These are phyloP conservation scores for Sungouiozyma intestinalis DNA, from an alignment of 805 yeast species.

Conservation along the genomic window DNA sequence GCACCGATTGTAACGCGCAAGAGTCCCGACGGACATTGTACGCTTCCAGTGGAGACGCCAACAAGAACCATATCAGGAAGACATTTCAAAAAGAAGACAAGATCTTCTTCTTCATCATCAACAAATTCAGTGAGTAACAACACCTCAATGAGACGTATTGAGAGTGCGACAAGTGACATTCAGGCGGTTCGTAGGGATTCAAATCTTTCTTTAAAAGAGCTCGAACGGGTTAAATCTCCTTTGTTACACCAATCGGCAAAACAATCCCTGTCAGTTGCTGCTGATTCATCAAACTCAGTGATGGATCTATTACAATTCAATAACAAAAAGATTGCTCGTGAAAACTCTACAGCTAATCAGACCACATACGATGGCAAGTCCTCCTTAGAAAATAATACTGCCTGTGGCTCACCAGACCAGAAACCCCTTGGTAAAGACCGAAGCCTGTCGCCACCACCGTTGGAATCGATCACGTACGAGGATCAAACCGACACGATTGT, in stretches of 20 bases:
- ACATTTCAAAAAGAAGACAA: conserved; percentile 6
- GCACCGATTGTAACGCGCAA: conserved; percentile 17
- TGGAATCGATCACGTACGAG: conserved; percentile 9
- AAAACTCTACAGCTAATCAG: conserved; percentile 3
- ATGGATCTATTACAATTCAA: conserved; percentile 26
- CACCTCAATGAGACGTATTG: not conserved
- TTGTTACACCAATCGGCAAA: conserved; percentile 15
- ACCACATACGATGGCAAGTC: not conserved
- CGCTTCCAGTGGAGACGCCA: conserved; percentile 4
- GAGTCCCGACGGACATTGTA: conserved; percentile 1
- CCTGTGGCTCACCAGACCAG: not conserved
- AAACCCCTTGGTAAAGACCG: not conserved
- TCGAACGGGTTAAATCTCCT: conserved; percentile 10
- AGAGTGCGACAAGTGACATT: not conserved
- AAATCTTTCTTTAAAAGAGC: conserved; percentile 12
- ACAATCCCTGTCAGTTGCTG: conserved; percentile 19
- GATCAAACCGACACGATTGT: conserved; percentile 22
- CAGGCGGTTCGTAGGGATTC: conserved; percentile 12
- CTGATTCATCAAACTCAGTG: conserved; percentile 22
- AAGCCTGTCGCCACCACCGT: not conserved
- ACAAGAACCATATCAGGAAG: conserved; percentile 9
- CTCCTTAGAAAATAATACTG: not conserved
- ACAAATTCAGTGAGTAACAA: not conserved
- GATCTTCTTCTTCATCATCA: conserved; percentile 10
- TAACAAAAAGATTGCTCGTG: conserved; percentile 18